A percentile compares a stretch with the other conserved stretches of the same genome.
These are phyloP conservation scores for Silene coronaria DNA, from an alignment of 179 eudicot genomes.

Conservation along the genomic window DNA sequence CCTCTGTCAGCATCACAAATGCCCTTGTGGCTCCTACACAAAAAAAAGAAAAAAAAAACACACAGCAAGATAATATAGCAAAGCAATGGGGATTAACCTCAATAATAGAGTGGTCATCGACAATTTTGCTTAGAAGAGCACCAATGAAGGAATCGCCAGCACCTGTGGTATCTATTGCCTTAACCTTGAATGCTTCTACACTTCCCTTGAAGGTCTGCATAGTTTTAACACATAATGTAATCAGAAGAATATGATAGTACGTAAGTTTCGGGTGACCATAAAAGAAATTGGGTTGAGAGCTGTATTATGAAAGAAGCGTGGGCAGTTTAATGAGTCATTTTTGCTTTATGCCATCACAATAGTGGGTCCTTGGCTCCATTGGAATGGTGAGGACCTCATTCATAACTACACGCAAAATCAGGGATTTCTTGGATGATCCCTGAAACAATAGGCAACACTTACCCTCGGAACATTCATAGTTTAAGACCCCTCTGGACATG, in stretches of 20 bases:
- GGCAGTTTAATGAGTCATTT: too few species aligned
- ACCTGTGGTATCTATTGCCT: slow-evolving; percentile 67
- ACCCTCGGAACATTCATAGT: too few species aligned
- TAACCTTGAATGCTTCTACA: slow-evolving; percentile 50
- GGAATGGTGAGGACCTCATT: too few species aligned
- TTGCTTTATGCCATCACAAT: too few species aligned
- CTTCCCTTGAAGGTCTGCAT: slow-evolving; percentile 52
- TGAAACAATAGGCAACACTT: too few species aligned
- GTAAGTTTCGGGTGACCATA: too few species aligned
- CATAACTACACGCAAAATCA: too few species aligned
- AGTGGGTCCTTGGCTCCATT: too few species aligned
- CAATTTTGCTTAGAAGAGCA: slow-evolving; percentile 51
- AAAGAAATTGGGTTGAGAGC: neutral
- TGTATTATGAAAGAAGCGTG: too few species aligned
- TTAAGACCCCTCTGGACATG: too few species aligned
- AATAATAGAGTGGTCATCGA: slow-evolving; percentile 50
- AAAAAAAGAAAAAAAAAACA: neutral
- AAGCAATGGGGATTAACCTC: slow-evolving; percentile 29
- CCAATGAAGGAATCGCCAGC: slow-evolving; percentile 81
- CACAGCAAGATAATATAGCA: neutral
- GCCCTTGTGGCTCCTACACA: neutral
- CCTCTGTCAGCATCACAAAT: too few species aligned
- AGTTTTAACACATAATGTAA: neutral
- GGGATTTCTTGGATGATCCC: too few species aligned
- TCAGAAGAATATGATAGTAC: neutral